A percentile compares a stretch with the other conserved stretches of the same genome.
Evolutionary conservation across 2,329 filamentous ascomycete species (phyloP).

Genomic region (Emmonsia crescens): DNA sequence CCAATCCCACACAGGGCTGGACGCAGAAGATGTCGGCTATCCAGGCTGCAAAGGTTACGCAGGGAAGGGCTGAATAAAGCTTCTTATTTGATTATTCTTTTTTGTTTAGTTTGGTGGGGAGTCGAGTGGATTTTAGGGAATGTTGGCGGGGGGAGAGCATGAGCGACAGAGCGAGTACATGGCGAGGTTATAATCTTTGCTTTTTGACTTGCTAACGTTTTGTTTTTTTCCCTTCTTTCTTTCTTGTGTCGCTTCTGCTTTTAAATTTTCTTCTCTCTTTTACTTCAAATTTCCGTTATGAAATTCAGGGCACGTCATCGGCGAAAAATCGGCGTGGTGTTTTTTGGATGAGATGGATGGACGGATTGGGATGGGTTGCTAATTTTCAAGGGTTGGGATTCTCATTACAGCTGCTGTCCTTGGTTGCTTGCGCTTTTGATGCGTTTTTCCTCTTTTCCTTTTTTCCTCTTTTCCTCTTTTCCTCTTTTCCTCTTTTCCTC

Average conservation of each 20-base stretch:
- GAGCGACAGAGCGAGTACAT: background rate
- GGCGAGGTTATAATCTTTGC: background rate
- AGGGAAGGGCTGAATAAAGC: conserved; percentile 31
- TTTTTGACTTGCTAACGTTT: background rate
- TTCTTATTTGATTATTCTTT: background rate
- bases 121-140: background rate
- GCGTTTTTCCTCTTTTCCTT: too few species aligned
- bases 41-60: conserved; percentile 71
- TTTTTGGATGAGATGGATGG: background rate
- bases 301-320: background rate
- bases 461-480: too few species aligned
- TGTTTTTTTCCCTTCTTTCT: background rate
- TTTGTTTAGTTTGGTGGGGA: background rate
- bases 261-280: background rate
- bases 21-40: conserved; percentile 96
- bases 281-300: background rate
- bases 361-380: background rate
- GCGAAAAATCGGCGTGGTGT: background rate
- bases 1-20: conserved; percentile 79
- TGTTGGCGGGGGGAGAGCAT: background rate
- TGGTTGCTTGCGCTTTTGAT: background rate
- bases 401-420: background rate
- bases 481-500: too few species aligned
- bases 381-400: background rate
- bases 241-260: background rate